Evolutionary conservation across 192 early-diverging fungal genomes (phyloP), one percentile per base, ranked within the genome.

Genomic region (Gaertneriomyces semiglobifer): DNA sequence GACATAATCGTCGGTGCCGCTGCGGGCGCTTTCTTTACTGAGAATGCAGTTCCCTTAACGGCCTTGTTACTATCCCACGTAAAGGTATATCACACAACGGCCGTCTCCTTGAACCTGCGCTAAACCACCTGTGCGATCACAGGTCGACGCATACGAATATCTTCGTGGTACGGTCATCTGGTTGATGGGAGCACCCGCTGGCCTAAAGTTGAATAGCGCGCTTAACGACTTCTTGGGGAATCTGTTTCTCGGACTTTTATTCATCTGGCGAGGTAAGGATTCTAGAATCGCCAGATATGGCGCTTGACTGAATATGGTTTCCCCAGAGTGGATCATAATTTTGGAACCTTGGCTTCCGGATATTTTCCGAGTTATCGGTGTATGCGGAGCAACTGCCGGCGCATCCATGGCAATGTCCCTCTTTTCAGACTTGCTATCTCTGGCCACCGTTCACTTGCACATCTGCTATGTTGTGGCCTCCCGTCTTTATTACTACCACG

Each of bases 381-480:
- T 88, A 20, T 85, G 83, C 2, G 94, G 95, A 6, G 63, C 85
- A 11, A 84, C 91, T 66, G 25, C 25, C 25, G 97, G 97, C 3
- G 88, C 84, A 18, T 87, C 93, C 8, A 90, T 97, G 87, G 74
- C 88, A 45, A 72, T 98, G 18, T 86, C 92, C 6, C 74, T 99
- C 0, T 70, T 90, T 11, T 90, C 89, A 0, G 97, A 99, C 63
- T 76, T 94, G 11, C 63, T 97, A 25, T 79, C 92, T 0, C 81
- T 97, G 41, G 77, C 87, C 45, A 96, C 97, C 0, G 54, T 97
- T 12, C 96, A 99, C 69, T 84, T 97, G 39, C 93, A 96, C 66
- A 84, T 93, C 75, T 98, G 98, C 76, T 98, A 99, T 62, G 87
- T 90, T 74, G 90, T 99, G 1, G 92, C 95, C 0, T 89, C 90